Evolutionary conservation across 2,329 filamentous ascomycete genomes (phyloP), one percentile per base, ranked within the genome.

Genomic region (Ophiocordyceps camponoti-leonardi): DNA sequence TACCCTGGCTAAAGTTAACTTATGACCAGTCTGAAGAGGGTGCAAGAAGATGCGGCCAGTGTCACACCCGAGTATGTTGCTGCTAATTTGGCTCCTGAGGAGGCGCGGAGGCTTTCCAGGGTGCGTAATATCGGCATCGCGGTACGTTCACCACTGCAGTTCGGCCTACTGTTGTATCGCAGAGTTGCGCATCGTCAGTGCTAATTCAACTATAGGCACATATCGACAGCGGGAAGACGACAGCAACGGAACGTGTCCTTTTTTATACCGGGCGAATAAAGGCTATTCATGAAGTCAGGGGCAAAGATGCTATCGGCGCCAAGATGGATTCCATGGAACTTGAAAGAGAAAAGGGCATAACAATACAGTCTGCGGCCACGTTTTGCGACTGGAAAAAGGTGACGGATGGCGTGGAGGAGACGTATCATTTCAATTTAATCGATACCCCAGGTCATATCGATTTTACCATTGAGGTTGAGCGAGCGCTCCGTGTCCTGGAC

Each of bases 251-350:
- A 68, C 84, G 92, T 63, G 87, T 98, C 41, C 81, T 98, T 47
- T 98, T 88, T 75, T 98, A 98, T 66, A 96, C 92, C 46, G 92
- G 92, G 52, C 83, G 92, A 60, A 95, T 95, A 67, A 93, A 93
- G 61, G 76, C 86, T 30, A 96, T 98, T 57, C 92, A 98, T 69
- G 92, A 98, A 67, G 92, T 98, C 41, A 79, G 92, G 58, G 87
- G 87, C 48, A 88, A 90, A 60, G 92, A 98, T 73, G 78, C 84
- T 33, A 87, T 95, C 39, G 92, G 92, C 52, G 92, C 92, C 49
- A 98, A 98, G 71, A 98, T 98, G 92, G 92, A 98, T 70, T 95
- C 88, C 23, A 98, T 98, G 92, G 92, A 98, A 56, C 72, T 98
- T 54, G 92, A 98, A 68, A 77, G 92, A 65, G 92, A 96, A 64